Percentiles rank a stretch among this genome's conserved stretches.
Evolutionary conservation across 441 rosid species (phyloP).

Genomic region (Euphorbia corollata): DNA sequence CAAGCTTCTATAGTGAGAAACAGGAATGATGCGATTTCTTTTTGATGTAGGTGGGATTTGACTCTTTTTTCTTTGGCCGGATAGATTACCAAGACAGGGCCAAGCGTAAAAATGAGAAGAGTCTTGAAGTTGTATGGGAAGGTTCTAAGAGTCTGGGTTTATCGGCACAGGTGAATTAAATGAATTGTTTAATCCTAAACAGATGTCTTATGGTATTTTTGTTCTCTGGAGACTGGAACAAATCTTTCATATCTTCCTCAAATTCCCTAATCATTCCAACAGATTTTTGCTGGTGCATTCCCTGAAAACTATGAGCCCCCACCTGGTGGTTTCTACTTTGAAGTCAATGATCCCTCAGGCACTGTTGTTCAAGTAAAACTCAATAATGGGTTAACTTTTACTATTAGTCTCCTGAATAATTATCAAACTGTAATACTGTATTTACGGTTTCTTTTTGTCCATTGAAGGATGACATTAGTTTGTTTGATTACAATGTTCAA

Average conservation of each 20-base stretch:
- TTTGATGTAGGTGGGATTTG: slow-evolving; percentile 75
- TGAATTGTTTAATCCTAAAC: slow-evolving; percentile 5
- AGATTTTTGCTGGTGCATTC: slow-evolving; percentile 98
- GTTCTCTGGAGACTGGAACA: not conserved
- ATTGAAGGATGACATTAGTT: slow-evolving; percentile 63
- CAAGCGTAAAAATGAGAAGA: slow-evolving; percentile 77
- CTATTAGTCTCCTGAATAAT: slow-evolving; percentile 18
- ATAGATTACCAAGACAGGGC: slow-evolving; percentile 95
- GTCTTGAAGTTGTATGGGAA: slow-evolving; percentile 95
- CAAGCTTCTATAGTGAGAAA: slow-evolving; percentile 3
- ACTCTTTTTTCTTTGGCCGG: slow-evolving; percentile 85
- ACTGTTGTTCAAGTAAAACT: slow-evolving; percentile 75
- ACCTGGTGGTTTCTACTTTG: slow-evolving; percentile 87
- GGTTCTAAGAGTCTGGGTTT: slow-evolving; percentile 92
- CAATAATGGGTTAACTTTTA: slow-evolving; percentile 18
- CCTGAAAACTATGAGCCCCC: slow-evolving; percentile 96
- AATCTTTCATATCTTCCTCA: slow-evolving; percentile 12
- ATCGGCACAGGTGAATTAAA: slow-evolving; percentile 59
- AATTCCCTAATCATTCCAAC: slow-evolving; percentile 20
- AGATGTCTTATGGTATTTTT: not conserved
- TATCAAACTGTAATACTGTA: slow-evolving; percentile 17
- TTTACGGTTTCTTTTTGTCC: slow-evolving; percentile 17
- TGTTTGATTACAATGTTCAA: slow-evolving; percentile 96
- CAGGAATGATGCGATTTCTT: slow-evolving; percentile 21
- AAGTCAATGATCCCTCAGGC: slow-evolving; percentile 59